These are phyloP conservation scores for Fusarium sp. DNA, from an alignment of 2,329 filamentous ascomycete genomes.

Conservation along the genomic window DNA sequence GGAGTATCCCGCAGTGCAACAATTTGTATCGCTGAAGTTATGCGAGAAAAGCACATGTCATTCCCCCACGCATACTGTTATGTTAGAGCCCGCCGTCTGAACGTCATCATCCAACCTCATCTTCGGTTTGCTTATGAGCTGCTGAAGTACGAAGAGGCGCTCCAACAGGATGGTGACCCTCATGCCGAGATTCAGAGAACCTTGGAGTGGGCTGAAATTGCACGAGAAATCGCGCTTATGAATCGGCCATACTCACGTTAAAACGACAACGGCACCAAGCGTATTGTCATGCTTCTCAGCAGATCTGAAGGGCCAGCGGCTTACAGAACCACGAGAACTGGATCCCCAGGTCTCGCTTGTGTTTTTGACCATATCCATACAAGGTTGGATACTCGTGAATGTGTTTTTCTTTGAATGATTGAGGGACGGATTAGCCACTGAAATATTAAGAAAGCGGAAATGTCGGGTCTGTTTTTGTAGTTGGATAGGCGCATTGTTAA, in stretches of 20 bases:
- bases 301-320: background rate
- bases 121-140: slow-evolving; percentile 94
- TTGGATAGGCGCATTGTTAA: slow-evolving; percentile 26
- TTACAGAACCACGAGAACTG: background rate
- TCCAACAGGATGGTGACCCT: slow-evolving; percentile 65
- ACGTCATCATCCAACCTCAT: slow-evolving; percentile 98
- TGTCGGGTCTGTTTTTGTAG: slow-evolving; percentile 5
- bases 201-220: slow-evolving; percentile 89
- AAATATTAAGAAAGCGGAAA: background rate
- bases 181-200: slow-evolving; percentile 70
- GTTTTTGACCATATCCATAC: background rate
- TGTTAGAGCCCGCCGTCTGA: slow-evolving; percentile 89
- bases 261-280: background rate
- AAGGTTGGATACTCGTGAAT: background rate
- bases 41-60: slow-evolving; percentile 82
- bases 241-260: slow-evolving; percentile 89
- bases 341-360: background rate
- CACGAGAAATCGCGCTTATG: slow-evolving; percentile 92
- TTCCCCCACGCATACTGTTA: slow-evolving; percentile 97
- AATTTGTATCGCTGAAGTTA: slow-evolving; percentile 99
- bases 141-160: slow-evolving; percentile 91
- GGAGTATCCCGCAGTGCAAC: slow-evolving; percentile 96
- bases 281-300: background rate
- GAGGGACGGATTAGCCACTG: background rate
- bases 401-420: background rate